Percentiles rank a stretch among this genome's conserved stretches.
phyloP scores from a whole-genome alignment of 305 asterid species.

The Withania somnifera region DNA sequence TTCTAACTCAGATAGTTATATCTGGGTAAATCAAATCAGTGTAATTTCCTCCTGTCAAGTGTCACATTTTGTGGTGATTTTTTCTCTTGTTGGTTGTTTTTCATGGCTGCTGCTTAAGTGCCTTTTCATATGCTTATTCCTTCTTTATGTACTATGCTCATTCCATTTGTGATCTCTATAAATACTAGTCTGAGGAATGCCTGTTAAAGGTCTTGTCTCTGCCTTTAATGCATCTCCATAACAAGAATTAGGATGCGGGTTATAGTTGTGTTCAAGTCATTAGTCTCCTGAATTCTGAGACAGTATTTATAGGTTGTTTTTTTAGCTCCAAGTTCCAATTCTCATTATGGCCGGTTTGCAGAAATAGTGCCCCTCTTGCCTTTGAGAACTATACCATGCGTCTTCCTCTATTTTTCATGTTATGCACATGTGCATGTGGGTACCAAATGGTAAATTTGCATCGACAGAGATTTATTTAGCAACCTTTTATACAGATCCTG shows the following conservation, averaged over 20 bases:
- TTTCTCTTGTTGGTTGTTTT: neutral
- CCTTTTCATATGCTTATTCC: neutral
- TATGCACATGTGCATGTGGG: neutral
- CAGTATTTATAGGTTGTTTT: neutral
- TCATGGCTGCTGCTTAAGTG: neutral
- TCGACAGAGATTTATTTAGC: neutral
- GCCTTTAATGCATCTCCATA: neutral
- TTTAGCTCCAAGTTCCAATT: neutral
- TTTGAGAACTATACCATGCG: neutral
- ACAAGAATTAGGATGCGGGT: neutral
- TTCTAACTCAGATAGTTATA: neutral
- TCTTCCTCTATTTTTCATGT: neutral
- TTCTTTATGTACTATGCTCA: neutral
- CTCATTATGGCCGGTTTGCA: neutral
- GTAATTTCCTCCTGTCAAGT: neutral
- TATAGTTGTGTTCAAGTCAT: neutral
- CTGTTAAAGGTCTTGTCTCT: neutral
- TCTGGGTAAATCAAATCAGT: neutral
- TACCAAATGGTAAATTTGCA: neutral
- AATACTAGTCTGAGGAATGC: conserved; percentile 1
- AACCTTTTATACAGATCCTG: conserved; percentile 44
- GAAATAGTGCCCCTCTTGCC: neutral
- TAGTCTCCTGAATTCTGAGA: neutral
- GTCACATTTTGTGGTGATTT: neutral
- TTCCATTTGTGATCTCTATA: neutral